These are phyloP conservation scores for Setaria italica DNA, from an alignment of 202 grass and related monocot species.

Conservation along the genomic window DNA sequence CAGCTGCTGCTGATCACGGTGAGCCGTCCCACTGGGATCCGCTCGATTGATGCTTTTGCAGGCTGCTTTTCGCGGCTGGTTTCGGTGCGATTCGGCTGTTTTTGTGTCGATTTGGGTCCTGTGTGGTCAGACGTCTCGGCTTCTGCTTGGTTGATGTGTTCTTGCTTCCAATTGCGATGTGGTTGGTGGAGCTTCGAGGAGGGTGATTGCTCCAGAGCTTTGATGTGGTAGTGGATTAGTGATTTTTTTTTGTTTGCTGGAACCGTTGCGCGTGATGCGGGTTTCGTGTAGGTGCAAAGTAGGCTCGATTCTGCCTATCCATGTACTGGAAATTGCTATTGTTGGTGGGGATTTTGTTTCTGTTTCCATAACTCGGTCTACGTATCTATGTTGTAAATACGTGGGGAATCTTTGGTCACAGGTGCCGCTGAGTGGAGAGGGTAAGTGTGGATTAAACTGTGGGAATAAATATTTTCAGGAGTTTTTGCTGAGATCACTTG, in stretches of 20 bases:
- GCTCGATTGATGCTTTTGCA: conserved; percentile 7
- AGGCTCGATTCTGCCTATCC: neutral
- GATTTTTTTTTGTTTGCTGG: neutral
- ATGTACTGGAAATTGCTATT: conserved; percentile 32
- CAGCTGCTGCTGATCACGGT: conserved; percentile 44
- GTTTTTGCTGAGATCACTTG: neutral
- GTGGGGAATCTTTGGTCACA: neutral
- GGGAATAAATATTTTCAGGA: conserved; percentile 7
- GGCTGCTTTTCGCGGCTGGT: neutral
- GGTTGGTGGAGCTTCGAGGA: neutral
- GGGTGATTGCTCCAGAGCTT: neutral
- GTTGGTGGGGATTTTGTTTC: conserved; percentile 8
- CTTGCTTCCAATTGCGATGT: conserved; percentile 9
- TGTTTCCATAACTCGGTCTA: neutral
- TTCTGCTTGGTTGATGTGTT: neutral
- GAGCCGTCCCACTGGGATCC: conserved; percentile 43
- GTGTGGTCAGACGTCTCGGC: neutral
- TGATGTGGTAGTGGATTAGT: neutral
- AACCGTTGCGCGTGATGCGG: too few relatives aligned
- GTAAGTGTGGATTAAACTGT: neutral
- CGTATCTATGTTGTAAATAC: conserved; percentile 4
- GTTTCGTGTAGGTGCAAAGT: neutral
- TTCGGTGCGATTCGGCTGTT: neutral
- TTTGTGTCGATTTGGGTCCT: conserved; percentile 22
- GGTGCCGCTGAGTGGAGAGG: neutral